These are phyloP conservation scores for Globisporangium lucens DNA, from an alignment of 352 stramenopile genomes.

Conservation along the genomic window DNA sequence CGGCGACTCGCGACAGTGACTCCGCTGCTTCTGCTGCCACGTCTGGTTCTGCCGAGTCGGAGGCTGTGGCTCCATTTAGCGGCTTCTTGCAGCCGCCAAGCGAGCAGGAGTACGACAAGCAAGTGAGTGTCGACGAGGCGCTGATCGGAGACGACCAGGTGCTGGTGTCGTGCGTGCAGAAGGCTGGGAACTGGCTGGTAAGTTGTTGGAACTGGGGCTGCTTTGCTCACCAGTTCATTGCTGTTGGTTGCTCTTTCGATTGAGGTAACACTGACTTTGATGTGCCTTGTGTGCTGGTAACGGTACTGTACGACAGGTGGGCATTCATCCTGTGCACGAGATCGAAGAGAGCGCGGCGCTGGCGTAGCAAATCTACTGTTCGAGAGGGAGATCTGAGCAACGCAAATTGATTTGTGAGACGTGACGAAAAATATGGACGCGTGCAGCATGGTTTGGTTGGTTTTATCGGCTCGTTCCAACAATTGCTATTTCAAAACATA, in stretches of 20 bases:
- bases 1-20: neutral
- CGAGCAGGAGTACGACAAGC: conserved; percentile 27
- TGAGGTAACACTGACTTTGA: neutral
- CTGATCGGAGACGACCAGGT: conserved; percentile 51
- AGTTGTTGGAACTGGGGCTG: conserved; percentile 11
- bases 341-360: conserved; percentile 10
- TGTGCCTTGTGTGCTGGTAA: conserved; percentile 3
- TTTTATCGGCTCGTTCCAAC: no score
- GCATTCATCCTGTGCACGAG: conserved; percentile 43
- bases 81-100: conserved; percentile 57
- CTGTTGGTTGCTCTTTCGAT: neutral
- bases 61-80: conserved; percentile 31
- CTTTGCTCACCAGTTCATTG: neutral
- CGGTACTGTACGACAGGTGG: conserved; percentile 25
- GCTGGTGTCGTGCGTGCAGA: conserved; percentile 53
- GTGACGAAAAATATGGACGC: no score
- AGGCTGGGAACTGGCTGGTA: conserved; percentile 61
- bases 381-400: no score
- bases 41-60: conserved; percentile 5
- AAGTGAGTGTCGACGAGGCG: conserved; percentile 30
- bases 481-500: no score
- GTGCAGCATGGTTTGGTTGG: no score
- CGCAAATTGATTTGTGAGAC: no score
- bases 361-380: no score
- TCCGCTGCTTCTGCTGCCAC: neutral